Percentiles rank a stretch among this genome's conserved stretches.
These are phyloP conservation scores for Dittrichia graveolens DNA, from an alignment of 129 eudicot species.

Conservation along the genomic window DNA sequence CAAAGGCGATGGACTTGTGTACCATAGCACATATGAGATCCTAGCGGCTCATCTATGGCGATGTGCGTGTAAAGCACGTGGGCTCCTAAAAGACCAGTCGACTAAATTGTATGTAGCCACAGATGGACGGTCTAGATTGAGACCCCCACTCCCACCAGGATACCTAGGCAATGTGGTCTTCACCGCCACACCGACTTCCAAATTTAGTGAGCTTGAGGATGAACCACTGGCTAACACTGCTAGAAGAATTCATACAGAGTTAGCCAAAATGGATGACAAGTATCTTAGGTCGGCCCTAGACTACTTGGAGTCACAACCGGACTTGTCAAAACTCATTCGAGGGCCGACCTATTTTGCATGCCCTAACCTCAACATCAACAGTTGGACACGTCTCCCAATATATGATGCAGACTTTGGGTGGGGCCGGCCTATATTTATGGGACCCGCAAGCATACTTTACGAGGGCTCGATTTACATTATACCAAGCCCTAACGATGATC, in stretches of 20 bases:
- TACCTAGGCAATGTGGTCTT: constrained; percentile 58
- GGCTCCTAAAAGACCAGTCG: constrained; percentile 32
- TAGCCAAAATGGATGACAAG: constrained; percentile 42
- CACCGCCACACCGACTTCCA: constrained; percentile 39
- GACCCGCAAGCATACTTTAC: constrained; percentile 43
- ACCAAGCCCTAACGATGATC: constrained; percentile 35
- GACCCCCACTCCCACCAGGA: constrained; percentile 48
- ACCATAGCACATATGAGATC: constrained; percentile 42
- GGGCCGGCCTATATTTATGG: constrained; percentile 57
- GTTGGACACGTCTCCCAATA: constrained; percentile 55
- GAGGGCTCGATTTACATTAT: constrained; percentile 46
- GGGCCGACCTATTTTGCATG: constrained; percentile 38
- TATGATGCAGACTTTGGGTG: constrained; percentile 63
- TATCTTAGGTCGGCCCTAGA: constrained; percentile 54
- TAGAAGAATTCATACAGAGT: constrained; percentile 21
- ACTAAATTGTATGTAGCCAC: constrained; percentile 46
- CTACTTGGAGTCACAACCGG: constrained; percentile 44
- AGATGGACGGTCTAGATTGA: constrained; percentile 44
- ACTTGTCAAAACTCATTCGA: constrained; percentile 38
- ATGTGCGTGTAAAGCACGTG: constrained; percentile 55
- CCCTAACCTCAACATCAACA: constrained; percentile 52
- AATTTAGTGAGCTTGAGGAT: constrained; percentile 30
- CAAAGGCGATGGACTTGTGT: constrained; percentile 19
- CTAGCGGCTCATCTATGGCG: constrained; percentile 61
- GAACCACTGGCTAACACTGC: constrained; percentile 41